These are phyloP conservation scores for Phytopythium cucurbitacearum DNA, from an alignment of 352 stramenopile species.

Conservation along the genomic window DNA sequence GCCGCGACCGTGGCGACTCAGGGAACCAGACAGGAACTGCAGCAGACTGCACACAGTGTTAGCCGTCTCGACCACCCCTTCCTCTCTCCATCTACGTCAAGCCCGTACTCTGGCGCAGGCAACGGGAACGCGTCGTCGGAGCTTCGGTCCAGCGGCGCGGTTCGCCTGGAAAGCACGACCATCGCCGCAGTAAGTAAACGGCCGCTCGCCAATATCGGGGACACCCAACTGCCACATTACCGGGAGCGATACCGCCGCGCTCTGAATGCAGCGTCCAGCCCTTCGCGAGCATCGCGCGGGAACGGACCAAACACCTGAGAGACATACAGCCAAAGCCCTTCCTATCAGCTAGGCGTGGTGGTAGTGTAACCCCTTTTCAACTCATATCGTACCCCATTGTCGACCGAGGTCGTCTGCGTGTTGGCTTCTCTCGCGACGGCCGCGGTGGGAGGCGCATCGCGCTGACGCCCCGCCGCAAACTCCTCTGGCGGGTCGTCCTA, in stretches of 20 bases:
- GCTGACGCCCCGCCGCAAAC: constrained; percentile 29
- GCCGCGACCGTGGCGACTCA: constrained; percentile 40
- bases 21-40: constrained; percentile 33
- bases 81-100: too few relatives aligned
- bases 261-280: constrained; percentile 5
- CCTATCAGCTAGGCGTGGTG: not conserved
- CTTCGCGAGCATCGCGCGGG: constrained; percentile 1
- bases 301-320: constrained; percentile 2
- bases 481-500: constrained; percentile 67
- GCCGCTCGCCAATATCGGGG: too few relatives aligned
- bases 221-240: not conserved
- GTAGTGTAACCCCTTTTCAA: not conserved
- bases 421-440: constrained; percentile 10
- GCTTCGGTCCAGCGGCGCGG: too few relatives aligned
- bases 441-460: not conserved
- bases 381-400: constrained; percentile 4
- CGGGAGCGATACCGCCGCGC: constrained; percentile 1
- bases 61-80: not conserved
- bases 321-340: too few relatives aligned
- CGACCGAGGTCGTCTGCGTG: constrained; percentile 10
- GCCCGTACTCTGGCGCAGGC: too few relatives aligned
- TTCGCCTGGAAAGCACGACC: too few relatives aligned
- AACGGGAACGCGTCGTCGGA: too few relatives aligned
- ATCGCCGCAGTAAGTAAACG: too few relatives aligned
- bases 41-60: constrained; percentile 24